Conservation (phyloP, 2,329 filamentous ascomycete genomes). For the Dothistroma pini region DNA sequence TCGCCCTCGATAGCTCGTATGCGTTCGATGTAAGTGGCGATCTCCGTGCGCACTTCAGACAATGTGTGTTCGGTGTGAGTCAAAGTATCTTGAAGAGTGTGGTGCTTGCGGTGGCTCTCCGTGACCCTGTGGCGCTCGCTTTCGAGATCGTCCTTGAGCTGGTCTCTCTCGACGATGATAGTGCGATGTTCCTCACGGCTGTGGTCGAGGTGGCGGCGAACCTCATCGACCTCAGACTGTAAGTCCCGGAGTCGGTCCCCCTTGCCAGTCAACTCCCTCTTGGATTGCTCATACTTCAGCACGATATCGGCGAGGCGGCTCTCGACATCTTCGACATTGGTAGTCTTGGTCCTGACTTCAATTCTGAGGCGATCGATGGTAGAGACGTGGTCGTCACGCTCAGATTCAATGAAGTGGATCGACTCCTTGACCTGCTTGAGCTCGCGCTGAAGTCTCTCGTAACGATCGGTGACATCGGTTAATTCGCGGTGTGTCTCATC, state of each 20-base stretch:
- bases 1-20: constrained; percentile 29
- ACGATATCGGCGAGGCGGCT: constrained; percentile 23
- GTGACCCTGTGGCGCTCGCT: constrained; percentile 24
- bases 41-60: constrained; percentile 23
- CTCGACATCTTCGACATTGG: constrained; percentile 26
- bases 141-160: constrained; percentile 28
- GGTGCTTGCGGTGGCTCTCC: constrained; percentile 25
- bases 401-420: constrained; percentile 27
- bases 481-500: constrained; percentile 28
- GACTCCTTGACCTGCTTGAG: constrained; percentile 26
- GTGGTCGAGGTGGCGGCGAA: constrained; percentile 25
- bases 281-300: constrained; percentile 26
- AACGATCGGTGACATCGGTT: constrained; percentile 25
- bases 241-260: constrained; percentile 27
- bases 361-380: constrained; percentile 29
- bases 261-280: constrained; percentile 25
- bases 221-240: constrained; percentile 26
- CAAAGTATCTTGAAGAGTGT: constrained; percentile 23
- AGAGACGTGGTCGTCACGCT: constrained; percentile 31
- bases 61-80: constrained; percentile 25
- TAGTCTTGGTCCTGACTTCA: constrained; percentile 28
- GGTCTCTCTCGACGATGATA: constrained; percentile 27
- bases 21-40: constrained; percentile 24
- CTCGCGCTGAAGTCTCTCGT: constrained; percentile 27
- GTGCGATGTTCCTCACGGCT: constrained; percentile 28